Conservation (phyloP, 2,329 filamentous ascomycete genomes). For the Berkeleyomyces rouxiae region DNA sequence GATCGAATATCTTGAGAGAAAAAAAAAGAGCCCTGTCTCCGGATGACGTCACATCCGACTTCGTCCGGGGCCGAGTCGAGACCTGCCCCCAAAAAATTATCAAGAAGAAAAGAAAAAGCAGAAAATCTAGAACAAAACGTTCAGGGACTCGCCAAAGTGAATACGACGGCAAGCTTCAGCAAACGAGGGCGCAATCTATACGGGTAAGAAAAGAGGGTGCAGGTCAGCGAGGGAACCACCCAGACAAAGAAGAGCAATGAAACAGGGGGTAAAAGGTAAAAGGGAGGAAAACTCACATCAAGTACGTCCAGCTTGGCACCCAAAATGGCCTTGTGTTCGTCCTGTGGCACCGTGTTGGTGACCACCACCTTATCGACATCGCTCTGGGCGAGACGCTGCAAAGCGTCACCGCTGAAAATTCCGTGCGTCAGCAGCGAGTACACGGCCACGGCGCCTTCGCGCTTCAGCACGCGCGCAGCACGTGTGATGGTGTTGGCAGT, state of each 20-base stretch:
- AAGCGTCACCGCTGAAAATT: slow-evolving; percentile 86
- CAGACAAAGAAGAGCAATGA: slow-evolving; percentile 2
- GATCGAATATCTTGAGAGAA: not conserved
- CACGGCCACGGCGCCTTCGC: slow-evolving; percentile 79
- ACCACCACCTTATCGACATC: slow-evolving; percentile 86
- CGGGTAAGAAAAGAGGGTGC: not conserved
- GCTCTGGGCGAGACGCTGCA: slow-evolving; percentile 84
- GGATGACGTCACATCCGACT: not conserved
- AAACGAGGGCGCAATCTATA: slow-evolving; percentile 60
- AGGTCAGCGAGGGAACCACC: not conserved
- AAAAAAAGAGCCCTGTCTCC: not conserved
- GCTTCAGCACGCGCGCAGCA: slow-evolving; percentile 91
- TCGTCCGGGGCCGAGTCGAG: not conserved
- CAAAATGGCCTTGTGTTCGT: slow-evolving; percentile 53
- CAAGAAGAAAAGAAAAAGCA: not conserved
- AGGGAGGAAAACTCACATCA: slow-evolving; percentile 31
- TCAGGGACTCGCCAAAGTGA: slow-evolving; percentile 95
- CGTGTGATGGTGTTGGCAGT: slow-evolving; percentile 95
- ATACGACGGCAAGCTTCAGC: slow-evolving; percentile 91
- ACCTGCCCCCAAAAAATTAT: not conserved
- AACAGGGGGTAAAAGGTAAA: not conserved
- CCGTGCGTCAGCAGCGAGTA: slow-evolving; percentile 91
- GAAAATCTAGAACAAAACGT: slow-evolving; percentile 51
- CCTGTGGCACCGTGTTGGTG: slow-evolving; percentile 86
- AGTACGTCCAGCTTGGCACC: slow-evolving; percentile 86